Evolutionary conservation across 140 eudicot genomes (phyloP), one percentile per base, ranked within the genome.

Genomic region (Cichorium intybus): DNA sequence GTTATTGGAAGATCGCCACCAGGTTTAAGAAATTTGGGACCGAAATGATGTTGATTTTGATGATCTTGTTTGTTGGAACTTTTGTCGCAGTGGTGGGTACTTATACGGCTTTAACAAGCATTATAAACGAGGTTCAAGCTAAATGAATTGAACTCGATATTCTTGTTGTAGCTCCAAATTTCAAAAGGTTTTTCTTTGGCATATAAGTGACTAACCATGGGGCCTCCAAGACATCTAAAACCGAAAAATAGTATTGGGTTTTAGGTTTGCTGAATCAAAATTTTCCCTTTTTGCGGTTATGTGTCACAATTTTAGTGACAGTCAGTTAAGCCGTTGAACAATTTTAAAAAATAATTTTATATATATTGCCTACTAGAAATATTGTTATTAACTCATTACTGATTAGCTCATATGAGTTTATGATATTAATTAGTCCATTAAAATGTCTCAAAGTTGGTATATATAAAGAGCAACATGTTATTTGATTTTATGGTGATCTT

Each of bases 1-100:
- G 86, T 66, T 79, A 82, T 46, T 64, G 81, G 56, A 85, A 79
- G 75, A 73, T 85, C 39, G 60, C 58, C 46, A 74, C 57, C 56
- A 68, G 61, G 12, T 56, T 62, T n/a, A 63, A 75, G 66, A 74
- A 26, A 16, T 49, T 79, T 4, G 64, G 84, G 48, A 15, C 22
- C 0, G 84, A 85, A 71, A 14, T 71, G 46, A 29, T 74, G 14
- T 17, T 67, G 10, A 66, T 79, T 16, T 17, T 52, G n/a, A 24
- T 56, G 17, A 79, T 85, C n/a, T 10, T 85, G 55, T 28, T 74
- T 12, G 12, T 82, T 18, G 95, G 95, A 21, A 18, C 76, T 22
- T 47, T 67, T 52, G 77, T 79, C 47, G 76, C 64, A 10, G 52
- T 77, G 0, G 65, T 56, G 21, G 95, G 86, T 24, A 85, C 95